These are phyloP conservation scores for Lasiodiplodia citricola DNA, from an alignment of 2,329 filamentous ascomycete species.

Conservation along the genomic window DNA sequence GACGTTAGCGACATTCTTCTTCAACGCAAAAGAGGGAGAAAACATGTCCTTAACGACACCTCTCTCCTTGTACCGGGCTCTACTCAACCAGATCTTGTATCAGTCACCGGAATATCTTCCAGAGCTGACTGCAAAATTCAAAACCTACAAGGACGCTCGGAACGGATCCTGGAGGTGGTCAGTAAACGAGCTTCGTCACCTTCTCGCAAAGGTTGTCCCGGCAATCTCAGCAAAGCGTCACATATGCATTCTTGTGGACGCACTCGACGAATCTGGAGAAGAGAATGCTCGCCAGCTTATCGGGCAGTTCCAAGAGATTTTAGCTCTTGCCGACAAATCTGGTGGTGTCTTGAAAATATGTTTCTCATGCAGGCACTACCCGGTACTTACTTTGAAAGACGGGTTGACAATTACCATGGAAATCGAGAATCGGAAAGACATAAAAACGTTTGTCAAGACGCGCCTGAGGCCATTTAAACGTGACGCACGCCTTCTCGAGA, in stretches of 20 bases:
- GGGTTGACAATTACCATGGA: neutral
- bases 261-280: neutral
- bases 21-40: neutral
- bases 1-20: neutral
- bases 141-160: rapidly evolving
- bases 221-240: neutral
- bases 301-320: neutral
- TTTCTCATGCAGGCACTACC: neutral
- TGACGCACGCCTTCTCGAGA: rapidly evolving
- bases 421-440: neutral
- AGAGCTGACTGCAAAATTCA: neutral
- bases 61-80: neutral
- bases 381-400: neutral
- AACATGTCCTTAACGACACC: neutral
- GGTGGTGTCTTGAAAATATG: neutral
- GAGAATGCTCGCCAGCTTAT: neutral
- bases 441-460: neutral
- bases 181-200: neutral
- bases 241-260: neutral
- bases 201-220: neutral
- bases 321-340: rapidly evolving
- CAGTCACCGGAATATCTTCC: neutral
- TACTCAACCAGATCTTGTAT: neutral
- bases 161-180: neutral
- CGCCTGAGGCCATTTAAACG: neutral